Conservation (phyloP, 139 green algal species). For the Mychonastes homosphaera region DNA sequence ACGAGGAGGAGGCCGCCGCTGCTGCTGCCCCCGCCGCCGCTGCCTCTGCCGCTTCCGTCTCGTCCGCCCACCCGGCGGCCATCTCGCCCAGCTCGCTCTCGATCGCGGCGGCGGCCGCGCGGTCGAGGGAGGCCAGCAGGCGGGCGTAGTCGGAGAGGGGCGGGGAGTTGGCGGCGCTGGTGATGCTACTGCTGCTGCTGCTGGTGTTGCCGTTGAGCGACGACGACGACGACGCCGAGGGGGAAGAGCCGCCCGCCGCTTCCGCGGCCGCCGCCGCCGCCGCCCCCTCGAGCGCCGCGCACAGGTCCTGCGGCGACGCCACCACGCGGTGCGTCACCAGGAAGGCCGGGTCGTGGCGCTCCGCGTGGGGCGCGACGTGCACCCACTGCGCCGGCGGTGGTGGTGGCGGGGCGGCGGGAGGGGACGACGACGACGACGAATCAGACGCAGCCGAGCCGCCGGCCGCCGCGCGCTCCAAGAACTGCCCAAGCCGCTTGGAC, state of each 20-base stretch:
- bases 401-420: no score
- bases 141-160: background rate
- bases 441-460: no score
- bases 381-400: slow-evolving; percentile 22
- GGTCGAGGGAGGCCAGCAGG: background rate
- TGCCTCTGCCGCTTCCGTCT: background rate
- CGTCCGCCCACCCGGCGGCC: background rate
- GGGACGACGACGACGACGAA: no score
- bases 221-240: no score
- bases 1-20: slow-evolving; percentile 5
- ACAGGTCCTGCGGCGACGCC: slow-evolving; percentile 29
- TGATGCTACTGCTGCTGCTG: slow-evolving; percentile 15
- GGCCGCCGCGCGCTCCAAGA: slow-evolving; percentile 66
- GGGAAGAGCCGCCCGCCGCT: no score
- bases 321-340: slow-evolving; percentile 49
- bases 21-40: slow-evolving; percentile 11
- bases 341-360: slow-evolving; percentile 70
- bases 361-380: slow-evolving; percentile 16
- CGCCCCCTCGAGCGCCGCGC: slow-evolving; percentile 1
- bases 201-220: slow-evolving; percentile 18
- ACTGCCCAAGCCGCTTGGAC: slow-evolving; percentile 72
- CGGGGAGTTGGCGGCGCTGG: background rate
- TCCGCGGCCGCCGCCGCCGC: background rate
- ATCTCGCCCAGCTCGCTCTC: background rate
- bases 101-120: background rate